Evolutionary conservation across 495 filamentous ascomycete species (phyloP), one percentile per base, ranked within the genome.

Genomic region (Lophiostoma macrostomum): DNA sequence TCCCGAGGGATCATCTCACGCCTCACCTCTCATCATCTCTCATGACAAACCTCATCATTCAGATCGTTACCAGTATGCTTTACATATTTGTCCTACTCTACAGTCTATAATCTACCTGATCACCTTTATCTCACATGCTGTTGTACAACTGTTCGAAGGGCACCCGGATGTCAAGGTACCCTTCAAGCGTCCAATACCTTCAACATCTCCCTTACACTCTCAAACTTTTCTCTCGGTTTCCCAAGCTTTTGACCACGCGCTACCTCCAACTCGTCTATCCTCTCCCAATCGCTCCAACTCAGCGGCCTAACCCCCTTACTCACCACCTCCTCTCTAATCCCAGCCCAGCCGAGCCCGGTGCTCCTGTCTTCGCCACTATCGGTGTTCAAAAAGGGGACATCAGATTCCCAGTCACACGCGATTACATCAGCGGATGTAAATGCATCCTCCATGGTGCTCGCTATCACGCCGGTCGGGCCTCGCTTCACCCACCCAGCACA

Each of bases 401-500:
- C 56, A 0, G 42, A 52, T 7, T 69, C 58, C 81, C 89, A 88
- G 63, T 97, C 93, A 8, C 76, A 67, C 0, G 76, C 77, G 40
- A 98, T 84, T 2, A 83, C 81, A 66, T 95, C 90, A 0, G 82
- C 94, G 1, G 90, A 96, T 14, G 79, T 77, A 63, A 96, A 96
- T 0, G 91, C 94, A 69, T 97, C 94, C 44, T 84, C 82, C 91
- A 98, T 95, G 0, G 93, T 98, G 23, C 83, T 89, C 8, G 93
- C 91, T 67, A 98, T 97, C 3, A 96, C 91, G 5, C 93, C 93
- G 4, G 90, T 95, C 0, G 93, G 94, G 1, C 93, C 93, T 34
- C 88, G 77, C 70, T 97, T 97, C 18, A 95, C 91, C 93, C 93
- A 98, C 3, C 93, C 93, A 18, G 91, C 88, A 58, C 89, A 91